Percentiles rank a stretch among this genome's conserved stretches.
Conservation (phyloP, 768 basidiomycete species). For the Suillus spraguei region DNA sequence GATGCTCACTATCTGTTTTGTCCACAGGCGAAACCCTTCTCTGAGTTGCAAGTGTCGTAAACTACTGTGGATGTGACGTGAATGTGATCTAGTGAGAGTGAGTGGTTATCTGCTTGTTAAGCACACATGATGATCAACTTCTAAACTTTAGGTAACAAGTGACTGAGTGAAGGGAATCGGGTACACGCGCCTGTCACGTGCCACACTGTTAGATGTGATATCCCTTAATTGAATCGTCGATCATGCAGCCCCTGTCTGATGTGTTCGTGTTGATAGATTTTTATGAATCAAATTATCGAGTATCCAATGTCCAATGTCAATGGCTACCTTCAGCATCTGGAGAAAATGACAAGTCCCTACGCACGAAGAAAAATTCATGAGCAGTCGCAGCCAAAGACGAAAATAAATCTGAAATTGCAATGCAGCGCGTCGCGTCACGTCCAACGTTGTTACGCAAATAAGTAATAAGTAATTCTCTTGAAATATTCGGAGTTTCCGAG, state of each 20-base stretch:
- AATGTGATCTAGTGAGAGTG: no score
- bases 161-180: no score
- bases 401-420: no score
- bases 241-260: not conserved
- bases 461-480: no score
- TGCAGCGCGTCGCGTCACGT: no score
- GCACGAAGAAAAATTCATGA: not conserved
- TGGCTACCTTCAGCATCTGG: not conserved
- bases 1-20: not conserved
- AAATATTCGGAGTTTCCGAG: not conserved
- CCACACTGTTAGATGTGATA: no score
- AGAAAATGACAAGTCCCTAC: not conserved
- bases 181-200: no score
- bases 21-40: conserved; percentile 5
- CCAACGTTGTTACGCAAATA: no score
- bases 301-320: not conserved
- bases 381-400: not conserved
- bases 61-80: not conserved
- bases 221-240: not conserved
- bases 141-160: no score
- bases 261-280: not conserved
- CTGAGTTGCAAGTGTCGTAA: not conserved
- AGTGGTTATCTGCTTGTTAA: no score
- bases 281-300: not conserved
- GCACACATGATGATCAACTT: no score